Base-by-base conservation (phyloP, 805 yeast species). In the Monosporozyma yasuniensis region DNA sequence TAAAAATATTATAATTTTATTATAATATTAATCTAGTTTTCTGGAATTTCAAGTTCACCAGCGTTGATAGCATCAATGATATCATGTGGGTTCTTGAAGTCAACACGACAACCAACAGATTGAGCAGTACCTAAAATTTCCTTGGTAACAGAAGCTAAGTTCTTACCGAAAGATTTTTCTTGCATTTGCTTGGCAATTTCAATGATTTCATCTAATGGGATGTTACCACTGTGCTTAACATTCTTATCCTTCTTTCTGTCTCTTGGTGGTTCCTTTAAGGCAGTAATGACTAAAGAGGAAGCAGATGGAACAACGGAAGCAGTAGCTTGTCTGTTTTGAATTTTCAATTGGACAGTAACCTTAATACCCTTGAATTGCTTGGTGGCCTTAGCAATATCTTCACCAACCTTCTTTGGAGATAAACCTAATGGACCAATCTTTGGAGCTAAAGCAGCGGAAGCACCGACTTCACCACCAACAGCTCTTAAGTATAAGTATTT, bases 361-460 rank as follows among this genome's bases (percentile, higher is more conserved):
- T 91, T 87, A 71, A 93, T 91, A 83, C 99, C 99, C 81, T 93
- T 93, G 95, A 83, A 93, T 73, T 84, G 82, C 80, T 87, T 85
- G 80, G 99, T 93, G 75, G 99, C 99, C 85, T 93, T 93, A 75
- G 99, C 99, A 70, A 93, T 93, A 75, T 93, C 99, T 79, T 93
- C 99, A 90, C 99, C 99, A 73, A 93, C 96, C 84, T 93, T 91
- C 95, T 91, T 93, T 81, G 99, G 97, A 59, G 97, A 90, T 69
- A 93, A 81, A 89, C 99, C 99, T 74, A 93, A 88, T 68, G 99
- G 99, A 88, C 99, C 99, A 73, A 93, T 93, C 91, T 93, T 93
- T 75, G 99, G 99, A 68, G 99, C 99, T 71, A 93, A 86, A 65
- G 99, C 96, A 64, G 99, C 87, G 59, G 99, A 89, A 71, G 98